A percentile compares a stretch with the other conserved stretches of the same genome.
Conservation (phyloP, 495 filamentous ascomycete species). For the Penicillium salamii region DNA sequence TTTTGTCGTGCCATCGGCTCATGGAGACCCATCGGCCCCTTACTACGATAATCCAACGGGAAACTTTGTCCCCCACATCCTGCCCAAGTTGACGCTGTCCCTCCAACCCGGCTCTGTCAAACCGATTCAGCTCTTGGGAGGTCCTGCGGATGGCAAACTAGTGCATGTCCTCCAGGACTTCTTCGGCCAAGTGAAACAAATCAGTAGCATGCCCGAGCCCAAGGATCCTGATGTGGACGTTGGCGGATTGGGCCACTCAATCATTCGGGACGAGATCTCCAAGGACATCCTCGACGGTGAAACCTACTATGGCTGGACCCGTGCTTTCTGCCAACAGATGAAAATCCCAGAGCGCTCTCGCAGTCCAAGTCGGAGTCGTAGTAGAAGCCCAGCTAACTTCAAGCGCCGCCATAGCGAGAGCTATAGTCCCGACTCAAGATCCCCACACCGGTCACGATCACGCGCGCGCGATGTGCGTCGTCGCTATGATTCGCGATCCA, state of each 20-base stretch:
- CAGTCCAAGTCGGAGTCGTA: constrained; percentile 30
- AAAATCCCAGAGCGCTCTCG: constrained; percentile 43
- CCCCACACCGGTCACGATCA: constrained; percentile 16
- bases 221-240: constrained; percentile 53
- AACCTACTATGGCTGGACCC: constrained; percentile 86
- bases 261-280: constrained; percentile 58
- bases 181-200: constrained; percentile 62
- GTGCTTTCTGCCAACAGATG: constrained; percentile 77
- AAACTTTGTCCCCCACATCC: constrained; percentile 74
- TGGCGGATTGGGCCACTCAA: constrained; percentile 68
- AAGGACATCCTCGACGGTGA: constrained; percentile 61
- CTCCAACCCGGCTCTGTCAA: constrained; percentile 71
- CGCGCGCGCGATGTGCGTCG: constrained; percentile 12
- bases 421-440: constrained; percentile 29
- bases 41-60: constrained; percentile 86
- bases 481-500: constrained; percentile 28
- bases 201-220: constrained; percentile 48
- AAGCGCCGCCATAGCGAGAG: constrained; percentile 51
- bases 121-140: constrained; percentile 69
- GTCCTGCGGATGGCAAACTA: constrained; percentile 66
- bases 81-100: constrained; percentile 68
- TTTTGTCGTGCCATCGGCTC: constrained; percentile 68
- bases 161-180: constrained; percentile 65
- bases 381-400: constrained; percentile 34
- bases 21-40: constrained; percentile 71